phyloP scores from a whole-genome alignment of 495 filamentous ascomycete genomes.

The Tuber calosporum region DNA sequence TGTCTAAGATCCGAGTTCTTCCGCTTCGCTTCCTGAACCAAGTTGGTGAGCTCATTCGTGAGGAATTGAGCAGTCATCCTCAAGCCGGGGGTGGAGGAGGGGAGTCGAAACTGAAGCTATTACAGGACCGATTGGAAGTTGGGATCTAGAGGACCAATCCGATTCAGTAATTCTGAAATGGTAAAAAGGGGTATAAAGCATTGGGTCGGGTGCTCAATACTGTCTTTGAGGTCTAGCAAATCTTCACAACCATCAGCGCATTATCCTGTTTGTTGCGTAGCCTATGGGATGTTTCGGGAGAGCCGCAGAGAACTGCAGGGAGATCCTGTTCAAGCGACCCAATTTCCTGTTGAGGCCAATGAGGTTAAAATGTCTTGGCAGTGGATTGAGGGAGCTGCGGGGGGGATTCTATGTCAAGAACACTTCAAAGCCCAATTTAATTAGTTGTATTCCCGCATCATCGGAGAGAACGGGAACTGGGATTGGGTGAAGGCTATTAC shows the following conservation, averaged over 20 bases:
- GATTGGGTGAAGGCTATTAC: background rate
- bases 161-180: background rate
- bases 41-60: constrained; percentile 76
- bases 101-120: background rate
- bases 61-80: constrained; percentile 92
- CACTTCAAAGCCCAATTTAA: background rate
- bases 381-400: background rate
- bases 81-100: constrained; percentile 7
- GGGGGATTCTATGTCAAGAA: background rate
- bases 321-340: background rate
- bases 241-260: background rate
- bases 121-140: background rate
- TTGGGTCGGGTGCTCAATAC: constrained; percentile 1
- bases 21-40: constrained; percentile 91
- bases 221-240: background rate
- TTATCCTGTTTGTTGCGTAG: background rate
- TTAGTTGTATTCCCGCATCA: background rate
- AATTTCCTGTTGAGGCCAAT: background rate
- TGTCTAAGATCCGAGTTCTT: constrained; percentile 83
- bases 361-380: background rate
- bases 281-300: background rate
- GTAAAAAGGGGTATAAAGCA: background rate
- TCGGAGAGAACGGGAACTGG: background rate
- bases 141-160: background rate
- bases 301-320: background rate